Base-by-base conservation (phyloP, 225 moss, liverwort and hornwort genomes). In the Asterella californica region DNA sequence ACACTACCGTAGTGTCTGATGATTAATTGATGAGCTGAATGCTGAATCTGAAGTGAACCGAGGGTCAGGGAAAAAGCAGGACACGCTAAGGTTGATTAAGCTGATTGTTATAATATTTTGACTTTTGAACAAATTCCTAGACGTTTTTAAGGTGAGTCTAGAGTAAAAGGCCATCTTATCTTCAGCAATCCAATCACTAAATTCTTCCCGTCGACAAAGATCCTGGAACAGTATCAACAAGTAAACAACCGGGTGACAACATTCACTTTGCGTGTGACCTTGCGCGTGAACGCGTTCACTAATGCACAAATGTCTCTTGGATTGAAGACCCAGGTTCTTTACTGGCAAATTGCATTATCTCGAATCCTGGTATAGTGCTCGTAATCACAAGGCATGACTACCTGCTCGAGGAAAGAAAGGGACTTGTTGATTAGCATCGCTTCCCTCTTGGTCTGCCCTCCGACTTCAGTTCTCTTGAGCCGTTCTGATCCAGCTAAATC, bases 401-500 rank as follows among this genome's bases (percentile, higher is more conserved):
- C 97, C 87, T 97, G 97, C 83, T 97, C 97, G 24, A 97, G 88
- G 80, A 89, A 94, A 33, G 90, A 88, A 30, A 97, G 87, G 33
- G 94, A 93, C 83, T 90, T 97, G 82, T 97, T 97, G 78, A 93
- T 97, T 81, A 83, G 78, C 85, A 93, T 91, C 33, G 92, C 94
- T 86, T 97, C 97, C 77, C 78, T 91, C 83, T 89, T 87, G 78
- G 90, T 85, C 8, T 90, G 83, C 33, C 88, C 90, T 80, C 85
- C 86, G 29, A 87, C 85, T 65, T 97, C 91, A 3, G 85, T 88
- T 81, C 93, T 89, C 82, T 93, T 97, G 36, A 93, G 74, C 74
- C 93, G 87, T 81, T 97, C 97, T 17, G 89, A 89, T 80, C 97
- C 97, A 82, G 93, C 97, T 47, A 97, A 82, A 83, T 97, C 97